Conservation (phyloP, 208 protist genomes). For the Balamuthia mandrillaris region DNA sequence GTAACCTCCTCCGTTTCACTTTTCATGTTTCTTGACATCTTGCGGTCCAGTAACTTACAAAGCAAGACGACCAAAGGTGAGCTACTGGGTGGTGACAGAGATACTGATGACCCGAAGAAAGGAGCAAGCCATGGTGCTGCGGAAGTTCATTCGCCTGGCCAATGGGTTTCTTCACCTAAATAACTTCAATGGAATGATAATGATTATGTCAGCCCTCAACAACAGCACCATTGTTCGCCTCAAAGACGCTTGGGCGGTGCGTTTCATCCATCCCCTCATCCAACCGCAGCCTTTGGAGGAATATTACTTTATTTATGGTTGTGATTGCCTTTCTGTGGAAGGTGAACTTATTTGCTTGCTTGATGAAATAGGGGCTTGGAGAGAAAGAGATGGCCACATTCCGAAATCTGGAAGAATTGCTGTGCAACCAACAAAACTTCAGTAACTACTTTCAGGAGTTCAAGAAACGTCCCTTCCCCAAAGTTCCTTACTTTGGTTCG, state of each 20-base stretch:
- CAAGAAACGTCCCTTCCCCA: constrained; percentile 17
- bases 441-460: background rate
- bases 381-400: background rate
- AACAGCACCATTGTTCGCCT: background rate
- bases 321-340: too few species aligned
- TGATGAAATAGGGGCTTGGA: too few species aligned
- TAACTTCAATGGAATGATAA: constrained; percentile 1
- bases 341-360: too few species aligned
- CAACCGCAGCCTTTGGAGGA: too few species aligned
- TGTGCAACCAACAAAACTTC: background rate
- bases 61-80: too few species aligned
- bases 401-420: background rate
- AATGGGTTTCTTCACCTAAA: background rate
- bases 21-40: too few species aligned
- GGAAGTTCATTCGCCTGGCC: constrained; percentile 5
- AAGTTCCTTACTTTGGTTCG: constrained; percentile 22
- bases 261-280: too few species aligned
- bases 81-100: constrained; percentile 28
- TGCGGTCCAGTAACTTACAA: too few species aligned
- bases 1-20: too few species aligned
- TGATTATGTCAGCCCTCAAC: background rate
- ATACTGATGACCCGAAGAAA: background rate
- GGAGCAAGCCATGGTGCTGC: background rate
- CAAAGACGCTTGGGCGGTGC: background rate
- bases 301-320: too few species aligned